phyloP scores from a whole-genome alignment of 106 monocot species.

The Dactylorhiza incarnata region DNA sequence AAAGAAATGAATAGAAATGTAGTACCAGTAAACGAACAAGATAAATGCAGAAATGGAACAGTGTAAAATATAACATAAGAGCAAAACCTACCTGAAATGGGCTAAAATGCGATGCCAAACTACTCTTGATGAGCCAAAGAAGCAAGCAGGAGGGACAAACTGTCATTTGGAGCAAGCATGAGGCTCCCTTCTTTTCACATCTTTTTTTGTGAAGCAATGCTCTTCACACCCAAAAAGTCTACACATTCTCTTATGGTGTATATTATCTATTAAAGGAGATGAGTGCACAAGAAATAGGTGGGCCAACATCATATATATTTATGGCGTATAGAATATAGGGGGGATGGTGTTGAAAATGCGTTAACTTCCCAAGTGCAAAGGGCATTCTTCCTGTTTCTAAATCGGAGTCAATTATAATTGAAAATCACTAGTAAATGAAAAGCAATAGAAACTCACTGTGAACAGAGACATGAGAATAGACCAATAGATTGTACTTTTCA shows the following conservation, averaged over 20 bases:
- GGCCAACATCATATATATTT: background rate
- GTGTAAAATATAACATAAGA: background rate
- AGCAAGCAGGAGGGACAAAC: conserved; percentile 85
- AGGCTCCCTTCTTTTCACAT: background rate
- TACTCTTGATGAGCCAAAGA: conserved; percentile 59
- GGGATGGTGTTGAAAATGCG: background rate
- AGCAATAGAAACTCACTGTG: conserved; percentile 38
- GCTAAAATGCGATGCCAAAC: conserved; percentile 64
- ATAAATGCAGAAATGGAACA: background rate
- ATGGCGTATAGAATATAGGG: background rate
- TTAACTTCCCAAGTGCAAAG: background rate
- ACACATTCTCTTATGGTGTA: background rate
- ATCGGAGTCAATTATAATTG: background rate
- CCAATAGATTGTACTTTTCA: conserved; percentile 43
- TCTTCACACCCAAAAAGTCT: background rate
- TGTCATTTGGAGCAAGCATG: conserved; percentile 5
- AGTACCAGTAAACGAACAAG: background rate
- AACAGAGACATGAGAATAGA: conserved; percentile 66
- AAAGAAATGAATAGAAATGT: background rate
- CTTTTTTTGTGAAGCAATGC: background rate
- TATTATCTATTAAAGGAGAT: background rate
- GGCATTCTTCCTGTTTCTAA: background rate
- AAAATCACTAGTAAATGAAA: background rate
- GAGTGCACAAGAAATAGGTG: background rate
- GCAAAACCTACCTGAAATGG: conserved; percentile 47